Conservation (phyloP, 139 green algal genomes). For the Diplosphaera chodatii region DNA sequence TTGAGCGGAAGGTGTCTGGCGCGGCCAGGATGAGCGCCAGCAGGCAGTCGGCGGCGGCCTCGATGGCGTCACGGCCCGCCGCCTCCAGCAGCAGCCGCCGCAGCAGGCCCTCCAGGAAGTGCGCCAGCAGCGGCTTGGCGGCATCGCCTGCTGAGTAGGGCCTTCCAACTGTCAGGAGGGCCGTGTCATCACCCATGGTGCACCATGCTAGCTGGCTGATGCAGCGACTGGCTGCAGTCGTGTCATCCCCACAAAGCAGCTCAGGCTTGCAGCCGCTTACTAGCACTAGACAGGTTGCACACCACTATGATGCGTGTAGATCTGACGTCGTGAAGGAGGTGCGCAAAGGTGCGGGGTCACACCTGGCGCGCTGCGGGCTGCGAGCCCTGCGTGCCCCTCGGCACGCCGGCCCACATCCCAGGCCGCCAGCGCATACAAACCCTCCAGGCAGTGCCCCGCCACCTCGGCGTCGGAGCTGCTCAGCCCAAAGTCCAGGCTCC, state of each 20-base stretch:
- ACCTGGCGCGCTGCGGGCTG: not conserved
- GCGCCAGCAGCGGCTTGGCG: slow-evolving; percentile 17
- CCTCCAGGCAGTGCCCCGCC: slow-evolving; percentile 18
- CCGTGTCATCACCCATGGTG: too few relatives aligned
- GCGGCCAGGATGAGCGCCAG: slow-evolving; percentile 59
- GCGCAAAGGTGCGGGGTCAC: too few relatives aligned
- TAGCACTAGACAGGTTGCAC: too few relatives aligned
- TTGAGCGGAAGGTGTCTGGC: slow-evolving; percentile 26
- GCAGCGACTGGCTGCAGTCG: too few relatives aligned
- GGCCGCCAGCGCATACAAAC: slow-evolving; percentile 28
- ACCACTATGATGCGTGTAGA: too few relatives aligned
- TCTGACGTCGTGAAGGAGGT: too few relatives aligned
- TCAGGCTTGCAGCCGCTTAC: too few relatives aligned
- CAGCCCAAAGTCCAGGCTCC: slow-evolving; percentile 57
- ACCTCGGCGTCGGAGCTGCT: slow-evolving; percentile 13
- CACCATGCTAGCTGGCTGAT: too few relatives aligned
- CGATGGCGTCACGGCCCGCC: slow-evolving; percentile 34
- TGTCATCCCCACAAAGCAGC: too few relatives aligned
- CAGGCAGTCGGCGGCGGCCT: slow-evolving; percentile 57
- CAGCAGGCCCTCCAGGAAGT: slow-evolving; percentile 39
- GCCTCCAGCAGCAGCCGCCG: slow-evolving; percentile 48
- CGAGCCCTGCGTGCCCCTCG: not conserved
- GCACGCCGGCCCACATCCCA: slow-evolving; percentile 28
- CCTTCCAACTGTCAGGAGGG: too few relatives aligned
- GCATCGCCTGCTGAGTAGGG: slow-evolving; percentile 8